Evolutionary conservation across 106 monocot species (phyloP), one percentile per base, ranked within the genome.

Genomic region (Hemerocallis citrina): DNA sequence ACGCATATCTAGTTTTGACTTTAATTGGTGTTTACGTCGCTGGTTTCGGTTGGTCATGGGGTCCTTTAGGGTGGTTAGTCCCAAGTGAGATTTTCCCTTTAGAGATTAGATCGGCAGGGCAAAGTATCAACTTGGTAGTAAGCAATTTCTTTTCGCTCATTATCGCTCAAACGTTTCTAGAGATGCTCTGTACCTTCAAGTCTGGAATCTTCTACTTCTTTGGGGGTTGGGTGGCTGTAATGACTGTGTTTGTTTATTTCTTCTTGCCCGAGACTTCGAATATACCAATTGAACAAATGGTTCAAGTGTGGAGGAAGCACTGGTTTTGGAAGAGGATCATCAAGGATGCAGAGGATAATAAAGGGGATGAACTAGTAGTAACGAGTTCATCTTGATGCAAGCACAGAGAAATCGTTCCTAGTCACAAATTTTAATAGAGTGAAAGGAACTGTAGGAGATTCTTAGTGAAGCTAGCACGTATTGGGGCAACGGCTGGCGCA

Each of bases 11-110:
- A 0, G 69, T 75, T 3, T 17, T 75, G 63, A n/a, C 57, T 8
- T 15, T 64, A 47, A 57, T 75, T 13, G 47, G 63, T 0, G 57
- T 51, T 2, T 75, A 69, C 24, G 57, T 75, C 1, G 68, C 75
- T 1, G 75, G 68, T 0, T 75, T 75, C 47, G 62, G 62, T 16
- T 68, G 47, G 74, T 74, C 74, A 5, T 74, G 74, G 74, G 74
- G 68, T 9, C 68, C 74, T 1, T n/a, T 74, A 25, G 74, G 68
- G 22, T 74, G 74, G 74, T 10, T 68, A 34, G 55, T 74, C 19
- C 74, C 67, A 0, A 68, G 68, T 15, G 74, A 74, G 67, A 68
- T 68, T 2, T 74, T 62, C 11, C 74, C 74, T 10, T 32, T 73
- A 32, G 73, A 73, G 59, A 65, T 73, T 23, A 33, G 73, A 5